A percentile compares a stretch with the other conserved stretches of the same genome.
These are phyloP conservation scores for Wolfiporia cocos DNA, from an alignment of 1,284 basidiomycete species.

Conservation along the genomic window DNA sequence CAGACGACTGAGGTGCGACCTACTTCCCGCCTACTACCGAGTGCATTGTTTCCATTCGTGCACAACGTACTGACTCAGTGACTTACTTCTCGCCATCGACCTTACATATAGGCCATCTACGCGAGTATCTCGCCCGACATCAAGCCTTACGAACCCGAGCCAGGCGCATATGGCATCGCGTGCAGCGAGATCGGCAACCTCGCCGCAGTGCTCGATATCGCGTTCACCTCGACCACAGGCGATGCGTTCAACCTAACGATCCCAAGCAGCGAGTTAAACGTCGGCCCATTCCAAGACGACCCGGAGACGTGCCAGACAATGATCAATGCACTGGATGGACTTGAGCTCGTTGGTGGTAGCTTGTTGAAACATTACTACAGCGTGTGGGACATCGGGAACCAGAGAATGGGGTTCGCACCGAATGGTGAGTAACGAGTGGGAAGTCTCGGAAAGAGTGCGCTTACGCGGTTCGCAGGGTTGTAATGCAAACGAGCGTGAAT, in stretches of 20 bases:
- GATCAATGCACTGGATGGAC: conserved; percentile 45
- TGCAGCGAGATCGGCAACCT: conserved; percentile 38
- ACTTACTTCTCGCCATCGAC: neutral
- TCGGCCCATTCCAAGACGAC: conserved; percentile 44
- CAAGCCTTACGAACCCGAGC: conserved; percentile 36
- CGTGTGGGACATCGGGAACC: conserved; percentile 42
- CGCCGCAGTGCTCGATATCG: conserved; percentile 41
- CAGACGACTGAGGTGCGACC: conserved; percentile 33
- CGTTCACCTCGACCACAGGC: conserved; percentile 39
- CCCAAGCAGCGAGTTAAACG: conserved; percentile 45
- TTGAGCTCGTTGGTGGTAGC: conserved; percentile 42
- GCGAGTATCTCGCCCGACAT: conserved; percentile 50
- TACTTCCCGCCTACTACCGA: too few species aligned
- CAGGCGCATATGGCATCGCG: conserved; percentile 46
- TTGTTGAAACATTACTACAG: conserved; percentile 51
- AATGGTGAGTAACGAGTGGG: too few species aligned
- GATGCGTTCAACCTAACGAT: conserved; percentile 46
- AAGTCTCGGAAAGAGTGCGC: too few species aligned
- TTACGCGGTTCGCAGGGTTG: too few species aligned
- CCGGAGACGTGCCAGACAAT: conserved; percentile 42
- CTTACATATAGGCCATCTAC: conserved; percentile 42
- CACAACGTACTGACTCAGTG: too few species aligned
- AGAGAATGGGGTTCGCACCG: conserved; percentile 43
- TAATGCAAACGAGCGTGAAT: too few species aligned
- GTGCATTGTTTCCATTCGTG: too few species aligned